Evolutionary conservation across 352 stramenopile genomes (phyloP), one percentile per base, ranked within the genome.

Genomic region (Pythium dissotocum): DNA sequence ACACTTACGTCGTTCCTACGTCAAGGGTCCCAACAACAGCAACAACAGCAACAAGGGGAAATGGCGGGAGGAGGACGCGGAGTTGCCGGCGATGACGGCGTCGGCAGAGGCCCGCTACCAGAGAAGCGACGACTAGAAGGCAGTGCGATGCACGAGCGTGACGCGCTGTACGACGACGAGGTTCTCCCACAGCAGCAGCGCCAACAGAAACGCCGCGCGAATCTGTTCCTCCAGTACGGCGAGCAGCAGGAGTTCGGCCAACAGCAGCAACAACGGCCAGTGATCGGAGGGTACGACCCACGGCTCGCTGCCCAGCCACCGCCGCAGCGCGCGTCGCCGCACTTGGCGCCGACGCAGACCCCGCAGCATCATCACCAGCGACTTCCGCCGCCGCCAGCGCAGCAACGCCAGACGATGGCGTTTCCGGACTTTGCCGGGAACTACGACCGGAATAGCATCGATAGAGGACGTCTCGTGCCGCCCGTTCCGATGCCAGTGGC

Each of bases 1-100:
- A 72, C 58, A 36, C 64, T 81, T 56, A 70, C 63, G 46, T 68
- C 66, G 38, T 73, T 81, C 59, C 46, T 81, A 10, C 68, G 65
- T 14, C 35, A 63, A 35, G 58, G 58, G 13, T 61, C 70, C 8
- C 40, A 56, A 8, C 60, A 59, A 30, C 28, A 30, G 28, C 28
- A 30, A 30, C 28, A 30, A 30, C 28, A 30, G 13, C 51, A 67
- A 13, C n/a, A 65, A 21, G 18, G 13, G 18, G 42, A 49, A 24
- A 49, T 49, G 42, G 42, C 12, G 16, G 42, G 42, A 49, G 42
- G 8, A 49, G 12, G 42, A 13, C 12, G 42, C 6, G 42, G 42
- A 21, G 42, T 49, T 49, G 42, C 12, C 12, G 42, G 42, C 12
- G 42, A 49, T 21, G 42, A 49, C 6, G 42, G 42, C 12, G 42